Conservation (phyloP, 768 basidiomycete genomes). For the Mycena indigotica region DNA sequence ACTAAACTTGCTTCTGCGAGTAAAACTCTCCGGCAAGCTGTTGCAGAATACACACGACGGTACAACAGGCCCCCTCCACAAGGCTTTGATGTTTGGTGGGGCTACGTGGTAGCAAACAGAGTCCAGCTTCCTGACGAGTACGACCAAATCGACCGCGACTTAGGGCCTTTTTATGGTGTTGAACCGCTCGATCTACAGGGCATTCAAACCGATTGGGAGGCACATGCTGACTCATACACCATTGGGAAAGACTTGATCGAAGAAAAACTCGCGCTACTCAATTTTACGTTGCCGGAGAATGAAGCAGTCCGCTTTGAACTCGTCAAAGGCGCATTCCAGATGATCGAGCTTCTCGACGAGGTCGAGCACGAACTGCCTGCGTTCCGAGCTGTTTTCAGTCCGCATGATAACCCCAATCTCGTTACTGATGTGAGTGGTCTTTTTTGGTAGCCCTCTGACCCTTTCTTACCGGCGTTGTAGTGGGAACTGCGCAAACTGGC, state of each 20-base stretch:
- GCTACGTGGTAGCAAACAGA: constrained; percentile 57
- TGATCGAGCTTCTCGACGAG: constrained; percentile 43
- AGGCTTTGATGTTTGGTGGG: constrained; percentile 84
- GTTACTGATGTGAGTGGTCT: constrained; percentile 28
- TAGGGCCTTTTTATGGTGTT: constrained; percentile 81
- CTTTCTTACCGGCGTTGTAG: not conserved
- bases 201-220: constrained; percentile 41
- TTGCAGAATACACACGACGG: constrained; percentile 72
- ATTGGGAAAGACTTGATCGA: constrained; percentile 37
- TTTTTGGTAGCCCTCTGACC: not conserved
- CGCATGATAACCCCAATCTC: constrained; percentile 50
- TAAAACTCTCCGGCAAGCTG: constrained; percentile 74
- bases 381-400: constrained; percentile 55
- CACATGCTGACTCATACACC: constrained; percentile 40
- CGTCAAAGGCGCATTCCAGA: constrained; percentile 32
- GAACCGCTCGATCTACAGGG: constrained; percentile 38
- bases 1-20: constrained; percentile 65
- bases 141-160: constrained; percentile 68
- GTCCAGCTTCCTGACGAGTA: constrained; percentile 86
- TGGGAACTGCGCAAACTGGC: constrained; percentile 13
- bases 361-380: constrained; percentile 45
- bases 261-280: constrained; percentile 31
- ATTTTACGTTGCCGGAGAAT: constrained; percentile 31
- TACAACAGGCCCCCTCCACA: constrained; percentile 76
- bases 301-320: constrained; percentile 25